phyloP scores from a whole-genome alignment of 108 stramenopile species.

The Schizochytrium sp. region DNA sequence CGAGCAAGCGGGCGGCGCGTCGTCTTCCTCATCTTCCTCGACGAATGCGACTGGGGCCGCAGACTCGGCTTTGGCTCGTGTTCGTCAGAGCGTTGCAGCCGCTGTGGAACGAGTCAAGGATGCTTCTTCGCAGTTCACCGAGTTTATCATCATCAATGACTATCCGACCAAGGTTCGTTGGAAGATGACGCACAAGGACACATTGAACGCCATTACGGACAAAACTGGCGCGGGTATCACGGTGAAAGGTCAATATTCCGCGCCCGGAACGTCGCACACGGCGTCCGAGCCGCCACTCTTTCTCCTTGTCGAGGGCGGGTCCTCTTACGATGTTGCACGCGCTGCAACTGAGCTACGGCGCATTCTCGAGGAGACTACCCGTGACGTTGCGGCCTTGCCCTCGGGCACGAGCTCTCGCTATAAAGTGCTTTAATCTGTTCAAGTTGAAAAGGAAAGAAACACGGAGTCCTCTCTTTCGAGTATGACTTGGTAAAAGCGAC shows the following conservation, averaged over 20 bases:
- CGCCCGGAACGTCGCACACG: constrained; percentile 50
- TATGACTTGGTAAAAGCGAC: too few species aligned
- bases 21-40: not conserved
- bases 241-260: constrained; percentile 68
- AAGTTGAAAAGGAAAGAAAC: too few species aligned
- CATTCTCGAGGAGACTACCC: constrained; percentile 80
- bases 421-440: not conserved
- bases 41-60: not conserved
- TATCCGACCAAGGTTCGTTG: constrained; percentile 78
- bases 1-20: too few species aligned
- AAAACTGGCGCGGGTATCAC: constrained; percentile 81
- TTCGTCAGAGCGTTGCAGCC: not conserved
- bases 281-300: constrained; percentile 65
- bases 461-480: too few species aligned
- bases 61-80: not conserved
- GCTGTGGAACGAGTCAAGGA: not conserved
- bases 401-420: not conserved
- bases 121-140: not conserved
- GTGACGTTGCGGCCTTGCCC: not conserved
- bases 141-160: constrained; percentile 74
- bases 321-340: constrained; percentile 58
- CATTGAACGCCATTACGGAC: constrained; percentile 70
- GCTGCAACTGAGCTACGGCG: constrained; percentile 73
- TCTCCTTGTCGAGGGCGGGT: constrained; percentile 71
- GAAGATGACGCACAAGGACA: constrained; percentile 77